Evolutionary conservation across 1,284 basidiomycete species (phyloP), one percentile per base, ranked within the genome.

Genomic region (Ustilago cynodontis): DNA sequence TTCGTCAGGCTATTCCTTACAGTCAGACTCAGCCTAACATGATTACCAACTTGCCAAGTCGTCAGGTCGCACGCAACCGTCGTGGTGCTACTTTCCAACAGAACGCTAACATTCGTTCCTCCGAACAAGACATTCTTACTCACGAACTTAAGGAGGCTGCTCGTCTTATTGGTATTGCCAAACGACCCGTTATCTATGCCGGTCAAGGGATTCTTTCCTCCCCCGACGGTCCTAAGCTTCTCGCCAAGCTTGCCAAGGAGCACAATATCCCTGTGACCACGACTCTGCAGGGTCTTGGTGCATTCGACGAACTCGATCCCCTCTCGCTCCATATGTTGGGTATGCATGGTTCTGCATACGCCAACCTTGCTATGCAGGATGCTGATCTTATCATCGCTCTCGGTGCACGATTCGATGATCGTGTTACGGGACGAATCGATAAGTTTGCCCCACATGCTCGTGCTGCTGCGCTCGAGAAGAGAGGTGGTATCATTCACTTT

Each of bases 381-480:
- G 97, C 97, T 33, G 97, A 99, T 86, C 92, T 99, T 59, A 94
- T 99, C 88, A 96, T 99, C 79, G 96, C 95, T 35, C 92, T 99
- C 33, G 96, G 97, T 68, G 94, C 91, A 18, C 91, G 96, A 59
- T 99, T 99, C 87, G 96, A 99, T 86, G 97, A 99, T 87, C 95
- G 97, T 86, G 95, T 98, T 16, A 99, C 96, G 3, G 94, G 95
- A 68, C 95, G 93, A 86, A 88, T 98, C 71, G 91, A 92, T 85
- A 89, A 88, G 88, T 99, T 99, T 82, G 96, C 94, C 0, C 96
- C 96, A 29, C 93, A 92, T 24, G 96, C 96, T 0, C 89, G 90
- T 59, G 93, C 92, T 18, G 96, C 96, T 14, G 95, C 96, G 4
- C 88, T 90, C 2, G 90, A 93, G 83, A 94, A 94, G 58, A 90